Conservation (phyloP, 2,329 filamentous ascomycete species). For the Diaporthe sp. region DNA sequence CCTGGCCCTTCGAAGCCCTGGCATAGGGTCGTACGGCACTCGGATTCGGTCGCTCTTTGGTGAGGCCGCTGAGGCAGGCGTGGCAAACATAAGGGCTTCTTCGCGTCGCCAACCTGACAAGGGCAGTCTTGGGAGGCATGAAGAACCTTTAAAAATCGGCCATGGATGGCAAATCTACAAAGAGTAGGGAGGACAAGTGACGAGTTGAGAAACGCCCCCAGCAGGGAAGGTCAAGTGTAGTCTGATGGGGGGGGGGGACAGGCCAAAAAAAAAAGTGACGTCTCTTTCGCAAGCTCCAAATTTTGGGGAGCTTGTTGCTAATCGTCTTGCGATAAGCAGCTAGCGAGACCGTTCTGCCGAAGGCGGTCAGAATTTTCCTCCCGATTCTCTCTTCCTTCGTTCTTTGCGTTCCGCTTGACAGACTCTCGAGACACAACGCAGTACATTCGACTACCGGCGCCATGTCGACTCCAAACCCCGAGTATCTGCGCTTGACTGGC, state of each 20-base stretch:
- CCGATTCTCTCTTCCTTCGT: constrained; percentile 15
- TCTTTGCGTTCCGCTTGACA: constrained; percentile 3
- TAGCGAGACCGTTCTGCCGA: constrained; percentile 19
- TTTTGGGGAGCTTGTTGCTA: constrained; percentile 2
- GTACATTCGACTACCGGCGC: constrained; percentile 44
- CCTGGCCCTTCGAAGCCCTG: constrained; percentile 8
- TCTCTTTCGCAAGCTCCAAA: constrained; percentile 11
- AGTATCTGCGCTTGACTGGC: constrained; percentile 82
- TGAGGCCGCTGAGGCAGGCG: constrained; percentile 34
- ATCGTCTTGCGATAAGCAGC: constrained; percentile 33
- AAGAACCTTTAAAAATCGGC: constrained; percentile 3
- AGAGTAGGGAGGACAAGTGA: background rate
- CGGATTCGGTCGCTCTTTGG: constrained; percentile 15
- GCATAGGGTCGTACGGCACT: constrained; percentile 35
- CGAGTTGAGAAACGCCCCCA: background rate
- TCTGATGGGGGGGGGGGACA: background rate
- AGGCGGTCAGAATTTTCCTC: constrained; percentile 49
- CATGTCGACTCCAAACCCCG: constrained; percentile 62
- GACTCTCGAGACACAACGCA: background rate
- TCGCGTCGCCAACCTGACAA: constrained; percentile 39
- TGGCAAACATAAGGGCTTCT: constrained; percentile 39
- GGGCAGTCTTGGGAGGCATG: constrained; percentile 41
- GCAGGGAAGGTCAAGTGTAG: background rate
- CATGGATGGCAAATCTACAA: background rate
- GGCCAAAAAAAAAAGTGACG: constrained; percentile 14